Evolutionary conservation across 129 eudicot genomes (phyloP).

Genomic region (Helichrysum umbraculigerum): DNA sequence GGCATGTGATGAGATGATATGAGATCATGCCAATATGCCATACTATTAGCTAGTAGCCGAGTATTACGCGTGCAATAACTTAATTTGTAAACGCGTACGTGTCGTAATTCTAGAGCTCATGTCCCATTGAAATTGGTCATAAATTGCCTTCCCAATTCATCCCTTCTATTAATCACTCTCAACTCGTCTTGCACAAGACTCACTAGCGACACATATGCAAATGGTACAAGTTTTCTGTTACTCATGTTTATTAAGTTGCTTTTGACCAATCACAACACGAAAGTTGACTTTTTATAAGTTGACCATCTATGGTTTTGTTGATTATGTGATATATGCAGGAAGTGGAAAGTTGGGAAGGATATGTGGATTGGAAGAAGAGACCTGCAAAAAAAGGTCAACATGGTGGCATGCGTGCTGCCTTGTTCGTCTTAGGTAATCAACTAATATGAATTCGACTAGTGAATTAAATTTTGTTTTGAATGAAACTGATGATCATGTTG

Average conservation of each 20-base stretch:
- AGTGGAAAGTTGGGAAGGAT: constrained; percentile 77
- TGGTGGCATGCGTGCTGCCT: constrained; percentile 89
- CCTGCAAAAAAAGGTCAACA: constrained; percentile 69
- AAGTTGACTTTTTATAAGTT: too few species aligned
- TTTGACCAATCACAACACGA: neutral
- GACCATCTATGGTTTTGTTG: neutral
- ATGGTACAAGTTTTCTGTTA: neutral
- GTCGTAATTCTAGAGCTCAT: neutral
- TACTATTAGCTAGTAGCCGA: neutral
- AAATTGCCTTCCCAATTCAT: neutral
- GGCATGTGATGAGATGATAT: neutral
- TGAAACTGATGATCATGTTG: too few species aligned
- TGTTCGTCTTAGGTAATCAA: constrained; percentile 71
- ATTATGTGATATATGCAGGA: constrained; percentile 44
- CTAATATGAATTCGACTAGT: constrained; percentile 5
- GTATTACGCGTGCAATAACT: too few species aligned
- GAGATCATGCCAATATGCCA: neutral
- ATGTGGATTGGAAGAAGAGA: constrained; percentile 78
- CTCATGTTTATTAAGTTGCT: neutral
- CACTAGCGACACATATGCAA: neutral
- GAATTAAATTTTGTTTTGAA: too few species aligned
- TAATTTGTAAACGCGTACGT: neutral
- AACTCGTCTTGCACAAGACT: neutral
- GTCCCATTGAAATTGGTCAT: neutral
- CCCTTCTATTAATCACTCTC: neutral